Percentiles rank a stretch among this genome's conserved stretches.
These are phyloP conservation scores for Hamamelis virginiana DNA, from an alignment of 164 flowering plant species.

Conservation along the genomic window DNA sequence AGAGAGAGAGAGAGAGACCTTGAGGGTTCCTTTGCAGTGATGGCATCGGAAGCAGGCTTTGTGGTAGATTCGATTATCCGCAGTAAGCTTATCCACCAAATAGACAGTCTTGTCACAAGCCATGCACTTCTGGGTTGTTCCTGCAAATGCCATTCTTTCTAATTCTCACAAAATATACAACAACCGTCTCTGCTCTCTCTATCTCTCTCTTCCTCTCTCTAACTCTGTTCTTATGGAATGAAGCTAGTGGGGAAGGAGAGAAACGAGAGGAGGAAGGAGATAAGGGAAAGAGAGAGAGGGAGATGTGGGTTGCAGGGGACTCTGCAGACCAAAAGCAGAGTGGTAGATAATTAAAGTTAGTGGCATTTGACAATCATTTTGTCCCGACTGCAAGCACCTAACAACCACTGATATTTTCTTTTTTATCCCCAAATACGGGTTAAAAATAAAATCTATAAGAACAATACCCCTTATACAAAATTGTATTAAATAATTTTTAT, in stretches of 20 bases:
- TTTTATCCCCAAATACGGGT: background rate
- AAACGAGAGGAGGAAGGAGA: conserved; percentile 7
- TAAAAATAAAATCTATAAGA: background rate
- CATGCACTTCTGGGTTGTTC: conserved; percentile 89
- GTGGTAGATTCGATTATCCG: conserved; percentile 79
- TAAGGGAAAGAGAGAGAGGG: conserved; percentile 5
- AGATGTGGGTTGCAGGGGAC: conserved; percentile 25
- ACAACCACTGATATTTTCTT: conserved; percentile 17
- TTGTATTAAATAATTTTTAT: too few relatives aligned
- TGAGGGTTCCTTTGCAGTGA: conserved; percentile 92
- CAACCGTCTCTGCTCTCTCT: too few relatives aligned
- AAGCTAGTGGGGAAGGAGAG: background rate
- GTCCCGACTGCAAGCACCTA: conserved; percentile 27
- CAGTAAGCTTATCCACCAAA: conserved; percentile 78
- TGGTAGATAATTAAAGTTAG: conserved; percentile 23
- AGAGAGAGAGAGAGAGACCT: conserved; percentile 34
- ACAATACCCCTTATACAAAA: too few relatives aligned
- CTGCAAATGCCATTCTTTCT: conserved; percentile 76
- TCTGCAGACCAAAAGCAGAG: conserved; percentile 33
- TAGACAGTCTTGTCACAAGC: conserved; percentile 93
- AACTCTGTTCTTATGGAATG: background rate
- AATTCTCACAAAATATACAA: too few relatives aligned
- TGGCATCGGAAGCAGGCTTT: conserved; percentile 92
- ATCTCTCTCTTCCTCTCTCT: too few relatives aligned
- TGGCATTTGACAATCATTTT: conserved; percentile 23